phyloP scores from a whole-genome alignment of 108 stramenopile species.

The Aurantiochytrium sp. region DNA sequence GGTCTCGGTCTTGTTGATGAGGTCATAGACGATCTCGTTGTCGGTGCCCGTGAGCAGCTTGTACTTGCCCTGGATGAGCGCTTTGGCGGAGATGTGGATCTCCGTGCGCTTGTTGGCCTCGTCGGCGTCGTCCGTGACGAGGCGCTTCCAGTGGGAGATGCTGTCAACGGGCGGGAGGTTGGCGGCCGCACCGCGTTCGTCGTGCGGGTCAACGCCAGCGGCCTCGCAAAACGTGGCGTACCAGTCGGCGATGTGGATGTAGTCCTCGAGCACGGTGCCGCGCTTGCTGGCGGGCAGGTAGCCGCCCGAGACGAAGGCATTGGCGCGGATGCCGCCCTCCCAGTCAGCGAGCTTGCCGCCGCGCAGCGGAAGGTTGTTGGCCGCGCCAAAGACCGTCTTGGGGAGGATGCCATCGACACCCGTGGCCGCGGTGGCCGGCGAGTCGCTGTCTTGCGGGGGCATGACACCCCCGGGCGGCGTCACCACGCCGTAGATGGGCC shows the following conservation, averaged over 20 bases:
- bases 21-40: not conserved
- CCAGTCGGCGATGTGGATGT: slow-evolving; percentile 45
- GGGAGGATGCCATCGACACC: too few relatives aligned
- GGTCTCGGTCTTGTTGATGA: not conserved
- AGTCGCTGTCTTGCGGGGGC: too few relatives aligned
- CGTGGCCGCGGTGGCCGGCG: too few relatives aligned
- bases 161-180: slow-evolving; percentile 43
- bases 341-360: slow-evolving; percentile 28
- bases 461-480: too few relatives aligned
- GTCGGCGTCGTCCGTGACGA: slow-evolving; percentile 5
- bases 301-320: slow-evolving; percentile 47
- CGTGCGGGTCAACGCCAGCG: slow-evolving; percentile 42
- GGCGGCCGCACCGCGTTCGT: slow-evolving; percentile 24
- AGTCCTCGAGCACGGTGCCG: slow-evolving; percentile 27
- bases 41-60: not conserved
- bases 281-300: slow-evolving; percentile 35
- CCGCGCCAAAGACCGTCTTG: not conserved
- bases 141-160: slow-evolving; percentile 40
- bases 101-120: slow-evolving; percentile 30
- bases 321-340: slow-evolving; percentile 26
- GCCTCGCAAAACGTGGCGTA: slow-evolving; percentile 40
- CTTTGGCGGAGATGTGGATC: not conserved
- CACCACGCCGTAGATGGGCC: not conserved
- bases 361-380: slow-evolving; percentile 31
- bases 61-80: not conserved